phyloP scores from a whole-genome alignment of 805 yeast species.

The Starmerella stigmatis region DNA sequence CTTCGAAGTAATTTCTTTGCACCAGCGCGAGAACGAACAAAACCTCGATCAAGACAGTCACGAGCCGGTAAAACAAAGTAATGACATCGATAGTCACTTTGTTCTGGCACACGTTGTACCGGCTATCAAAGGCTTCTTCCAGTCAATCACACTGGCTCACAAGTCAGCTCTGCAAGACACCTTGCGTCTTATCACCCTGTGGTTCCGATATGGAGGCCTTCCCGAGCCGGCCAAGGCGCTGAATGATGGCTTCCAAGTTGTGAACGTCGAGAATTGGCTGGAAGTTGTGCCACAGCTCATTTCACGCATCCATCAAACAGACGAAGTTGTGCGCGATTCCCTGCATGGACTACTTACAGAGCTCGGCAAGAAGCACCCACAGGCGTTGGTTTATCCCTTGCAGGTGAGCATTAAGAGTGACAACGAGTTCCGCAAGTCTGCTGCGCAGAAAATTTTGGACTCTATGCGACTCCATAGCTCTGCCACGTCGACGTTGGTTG shows the following conservation, averaged over 20 bases:
- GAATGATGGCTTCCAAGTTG: conserved; percentile 80
- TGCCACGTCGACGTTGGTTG: conserved; percentile 62
- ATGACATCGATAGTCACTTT: conserved; percentile 31
- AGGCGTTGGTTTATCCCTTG: conserved; percentile 87
- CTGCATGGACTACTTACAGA: conserved; percentile 72
- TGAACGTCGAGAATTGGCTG: conserved; percentile 85
- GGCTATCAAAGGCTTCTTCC: conserved; percentile 91
- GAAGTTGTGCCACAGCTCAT: conserved; percentile 93
- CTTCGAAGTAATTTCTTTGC: conserved; percentile 54
- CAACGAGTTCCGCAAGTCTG: conserved; percentile 75
- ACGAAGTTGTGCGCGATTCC: conserved; percentile 69
- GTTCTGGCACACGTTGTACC: conserved; percentile 87
- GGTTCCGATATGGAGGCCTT: conserved; percentile 94
- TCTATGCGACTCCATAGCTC: conserved; percentile 68
- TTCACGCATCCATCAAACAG: conserved; percentile 92
- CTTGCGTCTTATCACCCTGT: conserved; percentile 72
- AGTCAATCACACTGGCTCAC: conserved; percentile 77
- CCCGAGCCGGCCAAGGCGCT: conserved; percentile 85
- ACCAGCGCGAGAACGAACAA: conserved; percentile 24
- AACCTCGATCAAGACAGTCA: conserved; percentile 18
- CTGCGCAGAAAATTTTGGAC: conserved; percentile 84
- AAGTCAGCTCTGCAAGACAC: conserved; percentile 89
- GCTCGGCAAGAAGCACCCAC: conserved; percentile 92
- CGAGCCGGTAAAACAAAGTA: conserved; percentile 26
- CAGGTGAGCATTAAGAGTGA: conserved; percentile 95